Percentiles rank a stretch among this genome's conserved stretches.
Evolutionary conservation across 2,329 filamentous ascomycete species (phyloP).

Genomic region (Fusarium napiforme): DNA sequence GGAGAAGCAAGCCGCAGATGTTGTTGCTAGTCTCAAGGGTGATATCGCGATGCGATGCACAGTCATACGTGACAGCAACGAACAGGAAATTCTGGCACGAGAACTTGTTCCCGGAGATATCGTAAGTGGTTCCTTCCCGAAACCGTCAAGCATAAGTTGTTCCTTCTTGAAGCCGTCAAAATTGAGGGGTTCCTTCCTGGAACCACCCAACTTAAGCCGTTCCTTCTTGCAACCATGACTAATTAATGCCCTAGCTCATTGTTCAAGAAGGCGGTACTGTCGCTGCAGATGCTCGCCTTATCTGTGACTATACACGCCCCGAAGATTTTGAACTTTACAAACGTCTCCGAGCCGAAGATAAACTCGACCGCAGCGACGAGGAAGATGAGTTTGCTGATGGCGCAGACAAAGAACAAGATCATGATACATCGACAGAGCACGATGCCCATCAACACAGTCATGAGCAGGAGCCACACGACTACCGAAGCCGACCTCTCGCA

Average conservation of each 20-base stretch:
- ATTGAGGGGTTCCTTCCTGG: too few species aligned
- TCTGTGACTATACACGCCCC: slow-evolving; percentile 24
- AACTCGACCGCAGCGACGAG: slow-evolving; percentile 27
- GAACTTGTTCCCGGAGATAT: slow-evolving; percentile 24
- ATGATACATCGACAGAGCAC: not conserved
- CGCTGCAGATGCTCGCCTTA: slow-evolving; percentile 21
- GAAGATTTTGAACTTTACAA: slow-evolving; percentile 33
- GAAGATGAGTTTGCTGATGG: slow-evolving; percentile 21
- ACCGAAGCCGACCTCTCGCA: slow-evolving; percentile 19
- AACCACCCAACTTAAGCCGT: not conserved
- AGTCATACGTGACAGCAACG: slow-evolving; percentile 9
- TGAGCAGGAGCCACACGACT: not conserved
- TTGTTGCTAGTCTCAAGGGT: slow-evolving; percentile 25
- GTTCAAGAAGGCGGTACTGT: slow-evolving; percentile 31
- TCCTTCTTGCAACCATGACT: not conserved
- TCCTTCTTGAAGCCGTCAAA: not conserved
- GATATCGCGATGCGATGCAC: slow-evolving; percentile 35
- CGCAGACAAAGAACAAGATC: not conserved
- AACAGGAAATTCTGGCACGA: slow-evolving; percentile 22
- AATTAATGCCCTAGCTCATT: not conserved
- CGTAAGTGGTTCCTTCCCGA: not conserved
- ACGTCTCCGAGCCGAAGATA: slow-evolving; percentile 25
- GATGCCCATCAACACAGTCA: not conserved
- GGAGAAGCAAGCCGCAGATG: slow-evolving; percentile 30
- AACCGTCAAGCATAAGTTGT: not conserved